phyloP scores from a whole-genome alignment of 768 basidiomycete species.

The Lactarius psammicola region DNA sequence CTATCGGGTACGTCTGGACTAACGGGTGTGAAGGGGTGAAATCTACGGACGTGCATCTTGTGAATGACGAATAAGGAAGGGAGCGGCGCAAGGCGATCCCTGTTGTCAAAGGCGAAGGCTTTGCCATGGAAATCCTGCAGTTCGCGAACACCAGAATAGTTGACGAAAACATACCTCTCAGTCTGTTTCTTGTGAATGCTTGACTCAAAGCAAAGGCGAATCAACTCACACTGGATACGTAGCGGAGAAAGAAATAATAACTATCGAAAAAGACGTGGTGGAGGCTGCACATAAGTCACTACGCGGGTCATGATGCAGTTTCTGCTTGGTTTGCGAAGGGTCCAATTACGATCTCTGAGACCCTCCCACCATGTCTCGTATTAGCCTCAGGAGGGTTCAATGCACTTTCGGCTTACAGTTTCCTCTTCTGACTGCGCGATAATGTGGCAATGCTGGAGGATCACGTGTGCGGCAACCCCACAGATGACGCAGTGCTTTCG shows the following conservation, averaged over 20 bases:
- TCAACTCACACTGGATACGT: slow-evolving; percentile 31
- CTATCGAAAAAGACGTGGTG: slow-evolving; percentile 29
- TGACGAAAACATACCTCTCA: slow-evolving; percentile 35
- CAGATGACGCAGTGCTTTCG: not conserved
- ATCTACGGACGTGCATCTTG: slow-evolving; percentile 39
- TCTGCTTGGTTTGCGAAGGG: not conserved
- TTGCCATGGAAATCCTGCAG: slow-evolving; percentile 36
- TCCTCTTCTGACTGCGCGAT: rapidly evolving
- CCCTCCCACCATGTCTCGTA: too few species aligned
- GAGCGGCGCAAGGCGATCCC: slow-evolving; percentile 35
- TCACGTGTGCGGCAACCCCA: not conserved
- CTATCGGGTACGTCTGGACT: slow-evolving; percentile 24
- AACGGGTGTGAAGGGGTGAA: slow-evolving; percentile 33
- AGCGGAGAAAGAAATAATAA: slow-evolving; percentile 34
- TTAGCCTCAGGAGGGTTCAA: not conserved
- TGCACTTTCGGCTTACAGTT: not conserved
- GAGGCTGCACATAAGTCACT: not conserved
- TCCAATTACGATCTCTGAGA: too few species aligned
- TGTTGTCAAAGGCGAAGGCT: slow-evolving; percentile 37
- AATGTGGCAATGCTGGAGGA: slow-evolving; percentile 1
- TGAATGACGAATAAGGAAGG: slow-evolving; percentile 38
- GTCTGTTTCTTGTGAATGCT: slow-evolving; percentile 17
- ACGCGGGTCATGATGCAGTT: not conserved
- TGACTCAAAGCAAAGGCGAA: not conserved
- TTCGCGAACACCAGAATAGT: slow-evolving; percentile 30